Conservation (phyloP, 75 land plant species). For the Sequoia sempervirens region DNA sequence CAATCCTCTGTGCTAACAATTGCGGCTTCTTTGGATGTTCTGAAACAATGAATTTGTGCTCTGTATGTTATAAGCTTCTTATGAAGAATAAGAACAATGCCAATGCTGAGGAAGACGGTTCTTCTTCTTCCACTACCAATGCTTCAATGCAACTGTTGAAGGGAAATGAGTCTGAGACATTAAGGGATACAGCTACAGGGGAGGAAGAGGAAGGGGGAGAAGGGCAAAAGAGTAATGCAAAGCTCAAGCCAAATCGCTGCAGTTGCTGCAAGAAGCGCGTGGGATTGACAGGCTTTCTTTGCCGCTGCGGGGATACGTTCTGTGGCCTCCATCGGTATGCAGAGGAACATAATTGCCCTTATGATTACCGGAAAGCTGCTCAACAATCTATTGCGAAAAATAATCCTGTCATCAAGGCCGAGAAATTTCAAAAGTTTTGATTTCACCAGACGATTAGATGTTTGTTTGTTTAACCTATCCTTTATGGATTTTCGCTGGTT, state of each 20-base stretch:
- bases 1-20: conserved; percentile 56
- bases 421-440: conserved; percentile 26
- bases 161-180: background rate
- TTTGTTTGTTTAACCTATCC: no score
- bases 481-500: no score
- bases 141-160: no score
- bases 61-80: conserved; percentile 12
- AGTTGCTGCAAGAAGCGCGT: conserved; percentile 44
- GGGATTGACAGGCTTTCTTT: conserved; percentile 55
- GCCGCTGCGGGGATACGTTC: conserved; percentile 57
- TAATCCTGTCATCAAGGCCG: conserved; percentile 56
- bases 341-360: conserved; percentile 44
- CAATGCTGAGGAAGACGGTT: background rate
- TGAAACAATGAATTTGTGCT: conserved; percentile 62
- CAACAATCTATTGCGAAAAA: conserved; percentile 47
- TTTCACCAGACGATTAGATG: no score
- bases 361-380: conserved; percentile 55
- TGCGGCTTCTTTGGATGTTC: conserved; percentile 82
- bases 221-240: background rate
- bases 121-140: background rate
- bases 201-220: background rate
- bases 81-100: background rate
- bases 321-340: conserved; percentile 52
- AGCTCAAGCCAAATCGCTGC: conserved; percentile 29
- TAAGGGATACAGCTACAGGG: no score